These are phyloP conservation scores for Epichloe festucae DNA, from an alignment of 2,329 filamentous ascomycete species.

Conservation along the genomic window DNA sequence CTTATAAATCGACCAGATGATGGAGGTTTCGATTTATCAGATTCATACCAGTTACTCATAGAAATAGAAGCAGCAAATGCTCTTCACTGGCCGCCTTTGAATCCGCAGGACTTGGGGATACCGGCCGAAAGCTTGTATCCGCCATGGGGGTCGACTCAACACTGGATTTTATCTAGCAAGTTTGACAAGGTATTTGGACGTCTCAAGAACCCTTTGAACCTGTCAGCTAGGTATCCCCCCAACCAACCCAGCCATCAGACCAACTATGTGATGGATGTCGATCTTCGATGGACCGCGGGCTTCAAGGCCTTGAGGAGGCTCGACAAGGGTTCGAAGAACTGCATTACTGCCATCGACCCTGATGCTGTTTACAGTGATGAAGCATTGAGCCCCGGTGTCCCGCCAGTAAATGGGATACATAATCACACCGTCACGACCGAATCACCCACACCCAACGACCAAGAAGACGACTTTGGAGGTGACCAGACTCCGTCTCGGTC, in stretches of 20 bases:
- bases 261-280: slow-evolving; percentile 35
- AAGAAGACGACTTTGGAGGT: slow-evolving; percentile 32
- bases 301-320: slow-evolving; percentile 21
- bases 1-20: slow-evolving; percentile 35
- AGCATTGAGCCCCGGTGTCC: slow-evolving; percentile 10
- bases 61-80: slow-evolving; percentile 39
- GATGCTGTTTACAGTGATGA: slow-evolving; percentile 15
- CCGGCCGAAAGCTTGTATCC: slow-evolving; percentile 9
- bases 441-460: slow-evolving; percentile 23
- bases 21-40: slow-evolving; percentile 32
- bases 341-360: slow-evolving; percentile 29
- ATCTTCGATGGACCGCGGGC: slow-evolving; percentile 33
- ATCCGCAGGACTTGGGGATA: slow-evolving; percentile 22
- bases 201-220: slow-evolving; percentile 22
- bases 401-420: slow-evolving; percentile 9
- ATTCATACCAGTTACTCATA: slow-evolving; percentile 36
- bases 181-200: slow-evolving; percentile 29
- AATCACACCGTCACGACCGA: slow-evolving; percentile 13
- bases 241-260: slow-evolving; percentile 20
- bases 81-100: slow-evolving; percentile 38
- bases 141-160: slow-evolving; percentile 11
- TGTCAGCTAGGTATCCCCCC: slow-evolving; percentile 15
- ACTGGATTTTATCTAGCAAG: slow-evolving; percentile 29
- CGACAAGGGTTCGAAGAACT: slow-evolving; percentile 30
- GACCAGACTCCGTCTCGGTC: slow-evolving; percentile 39